Percentiles rank a stretch among this genome's conserved stretches.
phyloP scores from a whole-genome alignment of 805 yeast genomes.

The Metschnikowia hibisci region DNA sequence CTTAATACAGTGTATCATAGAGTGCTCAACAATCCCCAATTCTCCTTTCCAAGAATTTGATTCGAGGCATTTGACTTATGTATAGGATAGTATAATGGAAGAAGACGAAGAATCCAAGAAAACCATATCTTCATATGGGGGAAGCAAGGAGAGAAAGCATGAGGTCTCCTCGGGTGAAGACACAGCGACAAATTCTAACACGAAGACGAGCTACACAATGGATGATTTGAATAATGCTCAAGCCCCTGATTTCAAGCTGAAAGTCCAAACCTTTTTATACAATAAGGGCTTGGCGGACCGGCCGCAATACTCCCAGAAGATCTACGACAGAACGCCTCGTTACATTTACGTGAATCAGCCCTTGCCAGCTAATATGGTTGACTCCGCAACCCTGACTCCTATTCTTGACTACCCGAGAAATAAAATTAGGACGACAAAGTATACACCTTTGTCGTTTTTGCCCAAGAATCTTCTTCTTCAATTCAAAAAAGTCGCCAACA shows the following conservation, averaged over 20 bases:
- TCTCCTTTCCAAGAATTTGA: not conserved
- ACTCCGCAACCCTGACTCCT: slow-evolving; percentile 57
- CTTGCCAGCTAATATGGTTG: slow-evolving; percentile 42
- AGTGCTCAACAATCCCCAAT: not conserved
- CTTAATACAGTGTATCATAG: not conserved
- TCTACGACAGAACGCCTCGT: slow-evolving; percentile 40
- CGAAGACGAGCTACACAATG: slow-evolving; percentile 9
- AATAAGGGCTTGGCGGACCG: slow-evolving; percentile 22
- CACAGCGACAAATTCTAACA: not conserved
- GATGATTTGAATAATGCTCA: slow-evolving; percentile 11
- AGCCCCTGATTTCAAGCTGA: slow-evolving; percentile 12
- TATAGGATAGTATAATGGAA: slow-evolving; percentile 1
- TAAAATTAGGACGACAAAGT: slow-evolving; percentile 92
- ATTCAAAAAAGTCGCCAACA: slow-evolving; percentile 76
- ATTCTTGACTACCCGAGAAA: slow-evolving; percentile 68
- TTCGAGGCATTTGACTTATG: slow-evolving; percentile 1
- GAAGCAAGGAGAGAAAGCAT: slow-evolving; percentile 5
- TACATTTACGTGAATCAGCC: slow-evolving; percentile 47
- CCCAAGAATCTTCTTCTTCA: slow-evolving; percentile 82
- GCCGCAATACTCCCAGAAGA: slow-evolving; percentile 34
- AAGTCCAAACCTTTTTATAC: slow-evolving; percentile 16
- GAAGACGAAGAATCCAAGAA: slow-evolving; percentile 6
- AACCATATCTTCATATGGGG: slow-evolving; percentile 1
- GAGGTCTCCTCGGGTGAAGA: slow-evolving; percentile 1
- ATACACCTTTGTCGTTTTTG: slow-evolving; percentile 82